These are phyloP conservation scores for Straminergon stramineum DNA, from an alignment of 225 moss, liverwort and hornwort genomes.

Conservation along the genomic window DNA sequence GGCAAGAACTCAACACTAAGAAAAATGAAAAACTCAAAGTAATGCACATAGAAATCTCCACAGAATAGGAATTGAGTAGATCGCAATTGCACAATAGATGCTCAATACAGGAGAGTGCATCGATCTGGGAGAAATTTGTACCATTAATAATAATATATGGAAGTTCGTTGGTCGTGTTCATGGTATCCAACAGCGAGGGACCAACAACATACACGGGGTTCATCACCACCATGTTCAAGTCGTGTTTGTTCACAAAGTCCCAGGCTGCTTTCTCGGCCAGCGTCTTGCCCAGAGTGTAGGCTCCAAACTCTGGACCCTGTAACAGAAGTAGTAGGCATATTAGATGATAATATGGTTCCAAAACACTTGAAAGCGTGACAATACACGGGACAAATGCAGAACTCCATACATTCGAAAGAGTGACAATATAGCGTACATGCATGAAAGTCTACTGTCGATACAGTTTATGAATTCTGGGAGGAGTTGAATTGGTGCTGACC, in stretches of 20 bases:
- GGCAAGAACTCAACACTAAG: background rate
- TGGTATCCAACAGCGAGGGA: conserved; percentile 14
- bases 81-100: background rate
- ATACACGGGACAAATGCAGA: too few species aligned
- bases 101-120: background rate
- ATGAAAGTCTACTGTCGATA: background rate
- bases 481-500: background rate
- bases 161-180: conserved; percentile 33
- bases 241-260: conserved; percentile 49
- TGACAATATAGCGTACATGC: background rate
- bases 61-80: background rate
- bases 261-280: conserved; percentile 52
- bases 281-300: conserved; percentile 40
- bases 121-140: background rate
- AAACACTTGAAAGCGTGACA: background rate
- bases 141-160: background rate
- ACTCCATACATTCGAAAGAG: background rate
- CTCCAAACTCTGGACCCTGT: background rate
- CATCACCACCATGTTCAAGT: conserved; percentile 42
- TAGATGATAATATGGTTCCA: background rate
- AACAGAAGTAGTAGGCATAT: background rate
- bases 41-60: background rate
- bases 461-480: background rate
- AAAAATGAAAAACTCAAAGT: too few species aligned
- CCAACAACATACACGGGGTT: conserved; percentile 35